Evolutionary conservation across 2,329 filamentous ascomycete species (phyloP).

Genomic region (Byssochlamys sp.): DNA sequence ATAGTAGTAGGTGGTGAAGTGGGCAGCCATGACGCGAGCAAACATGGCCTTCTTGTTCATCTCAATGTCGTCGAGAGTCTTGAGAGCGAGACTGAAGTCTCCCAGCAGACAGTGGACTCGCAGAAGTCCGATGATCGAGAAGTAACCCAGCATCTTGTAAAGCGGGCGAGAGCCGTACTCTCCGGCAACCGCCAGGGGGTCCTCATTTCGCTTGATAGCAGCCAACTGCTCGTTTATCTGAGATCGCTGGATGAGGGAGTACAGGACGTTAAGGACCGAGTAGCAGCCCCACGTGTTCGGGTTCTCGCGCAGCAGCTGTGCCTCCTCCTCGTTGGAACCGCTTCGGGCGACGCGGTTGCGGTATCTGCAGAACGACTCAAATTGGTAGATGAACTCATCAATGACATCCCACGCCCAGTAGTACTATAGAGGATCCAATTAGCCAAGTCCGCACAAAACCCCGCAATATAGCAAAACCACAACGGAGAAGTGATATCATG

Average conservation of each 20-base stretch:
- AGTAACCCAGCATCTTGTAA: constrained; percentile 98
- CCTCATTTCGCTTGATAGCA: constrained; percentile 88
- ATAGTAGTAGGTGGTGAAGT: constrained; percentile 99
- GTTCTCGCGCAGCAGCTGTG: constrained; percentile 83
- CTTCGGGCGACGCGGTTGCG: constrained; percentile 77
- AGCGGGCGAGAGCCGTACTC: constrained; percentile 90
- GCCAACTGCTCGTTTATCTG: constrained; percentile 96
- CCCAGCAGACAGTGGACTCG: constrained; percentile 92
- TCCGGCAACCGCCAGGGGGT: constrained; percentile 75
- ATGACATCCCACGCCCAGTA: constrained; percentile 99
- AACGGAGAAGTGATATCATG: not conserved
- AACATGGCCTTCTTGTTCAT: constrained; percentile 99
- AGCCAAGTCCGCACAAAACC: constrained; percentile 1
- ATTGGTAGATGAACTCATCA: constrained; percentile 99
- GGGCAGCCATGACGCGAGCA: constrained; percentile 95
- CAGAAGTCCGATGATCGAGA: constrained; percentile 94
- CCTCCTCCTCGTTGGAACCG: constrained; percentile 80
- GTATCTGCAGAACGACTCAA: constrained; percentile 98
- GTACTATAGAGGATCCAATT: constrained; percentile 50
- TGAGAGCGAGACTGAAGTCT: constrained; percentile 94
- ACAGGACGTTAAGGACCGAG: constrained; percentile 96
- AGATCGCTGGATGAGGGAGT: constrained; percentile 95
- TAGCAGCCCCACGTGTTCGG: constrained; percentile 99
- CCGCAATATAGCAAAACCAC: not conserved
- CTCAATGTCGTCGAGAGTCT: constrained; percentile 98